Evolutionary conservation across 2,329 filamentous ascomycete genomes (phyloP), one percentile per base, ranked within the genome.

Genomic region (Venturia aucupariae): DNA sequence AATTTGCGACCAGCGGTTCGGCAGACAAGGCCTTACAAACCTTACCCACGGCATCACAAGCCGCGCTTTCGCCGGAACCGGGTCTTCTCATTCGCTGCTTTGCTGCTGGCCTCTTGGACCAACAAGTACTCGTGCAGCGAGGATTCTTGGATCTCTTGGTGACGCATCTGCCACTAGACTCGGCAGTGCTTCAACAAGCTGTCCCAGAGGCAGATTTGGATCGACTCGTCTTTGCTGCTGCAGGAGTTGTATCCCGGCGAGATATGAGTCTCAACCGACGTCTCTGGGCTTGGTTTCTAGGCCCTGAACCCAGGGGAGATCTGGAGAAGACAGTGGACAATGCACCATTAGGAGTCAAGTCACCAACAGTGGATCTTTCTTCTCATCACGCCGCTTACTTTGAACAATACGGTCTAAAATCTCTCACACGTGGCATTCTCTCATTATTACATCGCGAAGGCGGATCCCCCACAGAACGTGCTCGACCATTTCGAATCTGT

Each of bases 251-350:
- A 1, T 87, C 87, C 24, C 84, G 94, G 61, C 86, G 92, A 75
- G 94, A 99, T 68, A 99, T 99, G 94, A 96, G 93, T 72, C 79
- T 99, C 60, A 99, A 99, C 73, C 82, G 94, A 69, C 85, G 94
- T 44, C 78, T 99, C n/a, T 97, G 93, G 92, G 86, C 90, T 54
- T 99, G 94, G 94, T 87, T 97, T 66, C 81, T 99, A 1, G 94
- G 94, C 0, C 92, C 92, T 2, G 90, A 86, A 63, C 74, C 79
- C n/a, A 67, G 75, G 4, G 71, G 71, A 54, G 76, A 73, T 38
- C 62, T 68, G 84, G 64, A 70, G 64, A 67, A 76, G 64, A 69
- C 74, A 62, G 71, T 72, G 62, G 61, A 68, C 38, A 68, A 67
- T 24, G 83, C 51, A 69, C 79, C 60, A 70, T 70, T 77, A 27